These are phyloP conservation scores for Phaeosphaeriaceae sp. DNA, from an alignment of 2,329 filamentous ascomycete species.

Conservation along the genomic window DNA sequence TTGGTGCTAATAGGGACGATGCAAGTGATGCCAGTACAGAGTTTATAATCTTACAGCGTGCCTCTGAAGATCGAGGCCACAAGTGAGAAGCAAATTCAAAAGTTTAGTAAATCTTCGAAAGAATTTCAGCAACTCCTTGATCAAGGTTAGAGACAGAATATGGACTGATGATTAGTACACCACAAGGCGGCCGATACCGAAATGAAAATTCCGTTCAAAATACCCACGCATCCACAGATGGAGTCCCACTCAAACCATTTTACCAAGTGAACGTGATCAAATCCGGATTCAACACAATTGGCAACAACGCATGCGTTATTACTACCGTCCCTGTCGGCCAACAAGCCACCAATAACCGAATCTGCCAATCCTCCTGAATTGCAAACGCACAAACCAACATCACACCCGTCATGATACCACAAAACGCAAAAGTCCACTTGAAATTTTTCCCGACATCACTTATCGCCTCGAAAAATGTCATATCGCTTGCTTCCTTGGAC, in stretches of 20 bases:
- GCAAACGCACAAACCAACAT: slow-evolving; percentile 73
- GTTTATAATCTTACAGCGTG: neutral
- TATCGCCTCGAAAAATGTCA: slow-evolving; percentile 85
- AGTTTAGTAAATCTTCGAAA: too few species aligned
- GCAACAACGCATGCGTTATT: slow-evolving; percentile 71
- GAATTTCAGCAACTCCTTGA: too few species aligned
- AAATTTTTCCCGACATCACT: slow-evolving; percentile 80
- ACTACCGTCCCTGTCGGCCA: slow-evolving; percentile 74
- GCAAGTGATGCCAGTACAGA: neutral
- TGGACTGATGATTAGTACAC: too few species aligned
- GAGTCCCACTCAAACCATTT: neutral
- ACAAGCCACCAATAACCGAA: slow-evolving; percentile 66
- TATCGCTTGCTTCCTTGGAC: slow-evolving; percentile 79
- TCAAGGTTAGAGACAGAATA: too few species aligned
- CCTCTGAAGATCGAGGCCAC: too few species aligned
- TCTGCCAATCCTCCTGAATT: slow-evolving; percentile 64
- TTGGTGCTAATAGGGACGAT: neutral
- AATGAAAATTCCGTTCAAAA: too few species aligned
- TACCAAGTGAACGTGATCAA: slow-evolving; percentile 82
- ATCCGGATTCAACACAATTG: slow-evolving; percentile 77
- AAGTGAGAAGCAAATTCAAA: too few species aligned
- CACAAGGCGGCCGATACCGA: too few species aligned
- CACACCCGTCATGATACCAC: slow-evolving; percentile 63
- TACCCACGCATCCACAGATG: too few species aligned
- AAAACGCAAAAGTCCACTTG: slow-evolving; percentile 68